Percentiles rank a stretch among this genome's conserved stretches.
phyloP scores from a whole-genome alignment of 805 yeast species.

The Saccharomycopsis sp. region DNA sequence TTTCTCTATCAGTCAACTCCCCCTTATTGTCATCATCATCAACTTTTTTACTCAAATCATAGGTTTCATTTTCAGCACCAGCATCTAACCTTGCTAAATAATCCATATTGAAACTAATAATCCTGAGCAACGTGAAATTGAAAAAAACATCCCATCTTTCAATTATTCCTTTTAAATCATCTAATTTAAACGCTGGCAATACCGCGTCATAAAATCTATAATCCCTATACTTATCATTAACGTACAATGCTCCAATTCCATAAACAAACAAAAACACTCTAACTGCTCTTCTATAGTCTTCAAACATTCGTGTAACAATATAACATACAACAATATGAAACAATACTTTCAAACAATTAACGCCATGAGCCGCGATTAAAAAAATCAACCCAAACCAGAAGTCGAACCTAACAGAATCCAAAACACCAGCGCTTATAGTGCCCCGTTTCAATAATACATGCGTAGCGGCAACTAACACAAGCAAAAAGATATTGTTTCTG shows the following conservation, averaged over 20 bases:
- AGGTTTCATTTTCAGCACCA: conserved; percentile 1
- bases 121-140: conserved; percentile 80
- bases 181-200: conserved; percentile 40
- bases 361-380: conserved; percentile 72
- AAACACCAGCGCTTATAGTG: conserved; percentile 19
- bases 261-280: conserved; percentile 56
- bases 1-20: conserved; percentile 48
- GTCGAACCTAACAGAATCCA: conserved; percentile 43
- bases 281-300: background rate
- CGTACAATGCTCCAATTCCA: conserved; percentile 69
- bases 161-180: conserved; percentile 66
- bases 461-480: conserved; percentile 44
- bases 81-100: conserved; percentile 37
- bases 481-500: conserved; percentile 65
- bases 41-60: conserved; percentile 12
- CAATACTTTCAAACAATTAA: conserved; percentile 55
- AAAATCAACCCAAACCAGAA: conserved; percentile 62
- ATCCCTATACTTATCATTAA: conserved; percentile 62
- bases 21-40: background rate
- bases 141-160: conserved; percentile 94
- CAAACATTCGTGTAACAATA: conserved; percentile 35
- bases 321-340: conserved; percentile 52
- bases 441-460: conserved; percentile 49
- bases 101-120: conserved; percentile 80
- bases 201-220: conserved; percentile 40